Conservation (phyloP, 2,329 filamentous ascomycete genomes). For the Botrytis fragariae region DNA sequence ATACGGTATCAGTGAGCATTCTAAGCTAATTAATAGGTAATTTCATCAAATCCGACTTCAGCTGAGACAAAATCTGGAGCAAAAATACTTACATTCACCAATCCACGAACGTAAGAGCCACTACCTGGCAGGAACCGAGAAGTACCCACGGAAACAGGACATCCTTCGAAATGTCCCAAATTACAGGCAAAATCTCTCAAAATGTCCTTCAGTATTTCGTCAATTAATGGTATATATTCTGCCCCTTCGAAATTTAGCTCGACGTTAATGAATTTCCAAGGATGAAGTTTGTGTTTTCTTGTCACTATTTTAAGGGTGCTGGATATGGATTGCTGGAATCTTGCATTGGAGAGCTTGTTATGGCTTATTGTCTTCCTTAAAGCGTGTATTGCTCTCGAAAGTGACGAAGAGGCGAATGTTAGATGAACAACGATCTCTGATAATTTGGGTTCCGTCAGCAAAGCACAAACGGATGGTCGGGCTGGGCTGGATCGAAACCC, state of each 20-base stretch:
- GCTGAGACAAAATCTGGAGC: neutral
- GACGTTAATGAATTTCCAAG: slow-evolving; percentile 8
- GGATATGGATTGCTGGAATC: neutral
- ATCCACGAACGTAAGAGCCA: neutral
- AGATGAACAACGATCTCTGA: neutral
- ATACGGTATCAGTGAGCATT: neutral
- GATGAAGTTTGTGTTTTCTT: neutral
- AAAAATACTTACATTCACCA: neutral
- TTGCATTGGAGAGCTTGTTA: neutral
- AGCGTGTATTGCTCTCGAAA: neutral
- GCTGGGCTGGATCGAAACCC: neutral
- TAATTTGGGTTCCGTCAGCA: neutral
- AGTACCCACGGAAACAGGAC: neutral
- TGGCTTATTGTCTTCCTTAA: neutral
- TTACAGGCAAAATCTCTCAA: neutral
- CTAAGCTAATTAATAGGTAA: neutral
- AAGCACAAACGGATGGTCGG: neutral
- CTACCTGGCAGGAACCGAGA: neutral
- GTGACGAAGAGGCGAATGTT: neutral
- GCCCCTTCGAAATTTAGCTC: neutral
- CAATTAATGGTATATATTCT: neutral
- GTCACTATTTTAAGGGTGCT: neutral
- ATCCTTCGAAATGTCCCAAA: neutral
- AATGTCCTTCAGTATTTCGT: neutral
- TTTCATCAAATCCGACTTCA: neutral